phyloP scores from a whole-genome alignment of 495 filamentous ascomycete genomes.

The Echria macrotheca region DNA sequence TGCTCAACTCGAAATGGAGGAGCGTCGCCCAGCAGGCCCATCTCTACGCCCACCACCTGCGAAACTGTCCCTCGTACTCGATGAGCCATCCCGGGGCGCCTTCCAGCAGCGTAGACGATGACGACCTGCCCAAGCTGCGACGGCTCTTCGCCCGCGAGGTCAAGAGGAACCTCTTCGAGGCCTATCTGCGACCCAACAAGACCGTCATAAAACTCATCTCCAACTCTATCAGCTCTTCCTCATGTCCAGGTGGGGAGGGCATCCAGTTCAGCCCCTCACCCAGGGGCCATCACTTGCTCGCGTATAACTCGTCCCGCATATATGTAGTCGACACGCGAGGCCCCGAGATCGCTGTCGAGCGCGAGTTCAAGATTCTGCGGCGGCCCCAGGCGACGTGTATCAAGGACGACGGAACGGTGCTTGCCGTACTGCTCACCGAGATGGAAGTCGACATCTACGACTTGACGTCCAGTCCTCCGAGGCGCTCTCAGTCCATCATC shows the following conservation, averaged over 20 bases:
- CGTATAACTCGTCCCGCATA: constrained; percentile 81
- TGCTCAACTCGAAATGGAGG: constrained; percentile 77
- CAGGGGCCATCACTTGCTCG: constrained; percentile 65
- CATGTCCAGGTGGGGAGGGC: constrained; percentile 76
- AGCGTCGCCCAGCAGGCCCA: constrained; percentile 62
- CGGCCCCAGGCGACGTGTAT: constrained; percentile 76
- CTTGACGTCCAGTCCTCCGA: constrained; percentile 54
- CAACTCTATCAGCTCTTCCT: constrained; percentile 75
- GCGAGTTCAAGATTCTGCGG: constrained; percentile 74
- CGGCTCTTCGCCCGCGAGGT: constrained; percentile 63
- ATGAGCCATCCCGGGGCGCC: constrained; percentile 45
- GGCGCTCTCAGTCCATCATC: constrained; percentile 61
- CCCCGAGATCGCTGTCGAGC: constrained; percentile 53
- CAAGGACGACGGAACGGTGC: constrained; percentile 65
- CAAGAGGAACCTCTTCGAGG: constrained; percentile 75
- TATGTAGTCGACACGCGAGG: constrained; percentile 65
- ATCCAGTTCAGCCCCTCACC: constrained; percentile 79
- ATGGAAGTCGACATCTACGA: constrained; percentile 80
- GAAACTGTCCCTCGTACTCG: constrained; percentile 62
- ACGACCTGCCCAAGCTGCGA: constrained; percentile 56
- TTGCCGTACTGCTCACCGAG: constrained; percentile 76
- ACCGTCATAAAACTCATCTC: constrained; percentile 76
- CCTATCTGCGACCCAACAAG: constrained; percentile 62
- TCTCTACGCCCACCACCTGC: constrained; percentile 73
- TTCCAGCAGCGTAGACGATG: constrained; percentile 41